These are phyloP conservation scores for Phytophthora palmivora DNA, from an alignment of 352 stramenopile genomes.

Conservation along the genomic window DNA sequence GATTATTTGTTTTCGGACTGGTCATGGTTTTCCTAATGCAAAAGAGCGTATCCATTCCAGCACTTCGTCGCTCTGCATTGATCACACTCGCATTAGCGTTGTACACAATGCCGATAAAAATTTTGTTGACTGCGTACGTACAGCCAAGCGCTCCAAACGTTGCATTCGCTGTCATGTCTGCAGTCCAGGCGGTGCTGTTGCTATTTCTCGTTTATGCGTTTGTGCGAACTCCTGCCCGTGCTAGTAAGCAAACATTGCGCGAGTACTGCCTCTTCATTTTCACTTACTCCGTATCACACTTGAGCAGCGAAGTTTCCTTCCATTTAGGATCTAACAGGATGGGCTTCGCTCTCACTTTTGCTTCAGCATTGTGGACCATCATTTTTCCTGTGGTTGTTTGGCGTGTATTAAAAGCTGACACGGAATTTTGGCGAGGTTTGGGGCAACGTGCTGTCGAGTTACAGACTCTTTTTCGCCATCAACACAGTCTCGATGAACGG, in stretches of 20 bases:
- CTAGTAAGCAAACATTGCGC: slow-evolving; percentile 36
- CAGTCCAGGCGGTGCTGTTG: slow-evolving; percentile 21
- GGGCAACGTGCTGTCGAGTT: slow-evolving; percentile 33
- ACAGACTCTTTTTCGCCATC: slow-evolving; percentile 35
- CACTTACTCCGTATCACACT: slow-evolving; percentile 48
- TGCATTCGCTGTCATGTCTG: slow-evolving; percentile 30
- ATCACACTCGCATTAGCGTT: slow-evolving; percentile 43
- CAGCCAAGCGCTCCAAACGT: slow-evolving; percentile 22
- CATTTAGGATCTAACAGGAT: slow-evolving; percentile 26
- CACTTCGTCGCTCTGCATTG: slow-evolving; percentile 42
- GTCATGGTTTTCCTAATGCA: slow-evolving; percentile 65
- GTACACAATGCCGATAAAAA: slow-evolving; percentile 37
- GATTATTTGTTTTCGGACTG: slow-evolving; percentile 60
- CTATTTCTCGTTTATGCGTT: slow-evolving; percentile 37
- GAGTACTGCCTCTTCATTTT: slow-evolving; percentile 49
- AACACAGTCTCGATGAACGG: slow-evolving; percentile 37
- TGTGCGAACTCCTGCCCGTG: slow-evolving; percentile 29
- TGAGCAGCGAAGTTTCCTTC: slow-evolving; percentile 38
- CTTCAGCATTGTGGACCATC: slow-evolving; percentile 31
- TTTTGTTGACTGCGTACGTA: slow-evolving; percentile 31
- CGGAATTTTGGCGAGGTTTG: slow-evolving; percentile 58
- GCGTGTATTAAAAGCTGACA: slow-evolving; percentile 54
- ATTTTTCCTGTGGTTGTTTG: slow-evolving; percentile 38
- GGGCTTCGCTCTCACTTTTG: slow-evolving; percentile 43
- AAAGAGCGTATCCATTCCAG: slow-evolving; percentile 59